phyloP scores from a whole-genome alignment of 1,284 basidiomycete genomes.

The Lentinula novae-zelandiae region DNA sequence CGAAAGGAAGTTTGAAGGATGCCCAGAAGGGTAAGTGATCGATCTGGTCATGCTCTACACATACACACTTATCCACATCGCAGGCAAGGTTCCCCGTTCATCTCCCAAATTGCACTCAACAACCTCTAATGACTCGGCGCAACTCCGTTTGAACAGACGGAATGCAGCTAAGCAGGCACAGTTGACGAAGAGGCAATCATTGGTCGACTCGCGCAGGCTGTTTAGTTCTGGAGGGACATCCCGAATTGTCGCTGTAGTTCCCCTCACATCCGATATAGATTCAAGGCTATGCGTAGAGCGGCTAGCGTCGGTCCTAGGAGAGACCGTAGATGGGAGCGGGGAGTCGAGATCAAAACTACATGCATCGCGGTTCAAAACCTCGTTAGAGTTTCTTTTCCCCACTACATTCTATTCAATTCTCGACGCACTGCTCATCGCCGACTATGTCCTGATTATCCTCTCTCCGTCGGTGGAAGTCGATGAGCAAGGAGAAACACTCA shows the following conservation, averaged over 20 bases:
- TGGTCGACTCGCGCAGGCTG: constrained; percentile 69
- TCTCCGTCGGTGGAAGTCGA: constrained; percentile 84
- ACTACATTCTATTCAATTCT: constrained; percentile 79
- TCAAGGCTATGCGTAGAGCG: constrained; percentile 47
- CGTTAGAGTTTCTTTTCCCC: constrained; percentile 70
- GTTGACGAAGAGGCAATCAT: constrained; percentile 63
- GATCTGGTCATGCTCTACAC: background rate
- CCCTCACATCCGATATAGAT: constrained; percentile 69
- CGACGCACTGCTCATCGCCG: constrained; percentile 86
- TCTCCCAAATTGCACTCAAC: constrained; percentile 47
- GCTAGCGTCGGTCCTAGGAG: constrained; percentile 53
- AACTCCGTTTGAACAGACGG: constrained; percentile 65
- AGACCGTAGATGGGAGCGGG: background rate
- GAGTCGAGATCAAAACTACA: constrained; percentile 38
- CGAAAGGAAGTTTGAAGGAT: constrained; percentile 79
- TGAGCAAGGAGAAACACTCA: constrained; percentile 82
- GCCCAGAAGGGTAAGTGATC: constrained; percentile 67
- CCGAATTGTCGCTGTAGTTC: constrained; percentile 76
- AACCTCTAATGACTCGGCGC: constrained; percentile 41
- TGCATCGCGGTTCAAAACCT: constrained; percentile 82
- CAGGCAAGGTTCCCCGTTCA: constrained; percentile 54
- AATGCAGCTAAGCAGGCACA: constrained; percentile 81
- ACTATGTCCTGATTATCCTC: constrained; percentile 86
- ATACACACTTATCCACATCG: constrained; percentile 3
- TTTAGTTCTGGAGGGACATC: constrained; percentile 80